Base-by-base conservation (phyloP, 306 rosid genomes). In the Albizia julibrissin region DNA sequence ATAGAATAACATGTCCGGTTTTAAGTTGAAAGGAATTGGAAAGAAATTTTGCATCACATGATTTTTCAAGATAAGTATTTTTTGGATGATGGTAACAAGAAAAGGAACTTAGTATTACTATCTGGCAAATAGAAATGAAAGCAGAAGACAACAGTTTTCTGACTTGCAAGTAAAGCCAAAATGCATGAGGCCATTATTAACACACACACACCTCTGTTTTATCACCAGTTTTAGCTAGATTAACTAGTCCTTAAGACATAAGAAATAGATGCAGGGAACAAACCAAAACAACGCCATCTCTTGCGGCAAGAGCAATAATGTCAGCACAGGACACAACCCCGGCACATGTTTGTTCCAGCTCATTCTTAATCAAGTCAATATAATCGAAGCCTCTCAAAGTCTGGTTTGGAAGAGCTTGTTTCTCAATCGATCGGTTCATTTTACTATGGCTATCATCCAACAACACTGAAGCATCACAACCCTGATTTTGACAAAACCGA, bases 351-450 rank as follows among this genome's bases (percentile, higher is more conserved):
- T 87, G 86, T 75, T 87, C 92, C 66, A 87, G 81, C 81, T 87
- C 90, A 80, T 81, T 83, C 82, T 89, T 89, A 34, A 89, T 87
- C 85, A 64, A 26, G 74, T 87, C 92, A 76, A 89, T 83, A 76
- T 75, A 50, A 75, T 89, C 90, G 74, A 89, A 89, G 34, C 89
- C 92, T 80, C 54, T 85, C 84, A 89, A 72, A 24, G 82, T 83
- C 77, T 83, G 88, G 78, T 94, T 94, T 3, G 98, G 98, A n/a
- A 86, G 50, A n/a, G 98, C 97, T 73, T 88, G 87, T 89, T 82
- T 94, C 88, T 94, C 97, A 73, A 69, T 69, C 0, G 97, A 79
- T 49, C 47, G 70, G 84, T 81, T 90, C 44, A 19, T 33, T 37
- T 84, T 77, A 44, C 87, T 87, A 59, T 81, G 26, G 72, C 87